phyloP scores from a whole-genome alignment of 2,329 filamentous ascomycete genomes.

The Ascochyta rabiei region DNA sequence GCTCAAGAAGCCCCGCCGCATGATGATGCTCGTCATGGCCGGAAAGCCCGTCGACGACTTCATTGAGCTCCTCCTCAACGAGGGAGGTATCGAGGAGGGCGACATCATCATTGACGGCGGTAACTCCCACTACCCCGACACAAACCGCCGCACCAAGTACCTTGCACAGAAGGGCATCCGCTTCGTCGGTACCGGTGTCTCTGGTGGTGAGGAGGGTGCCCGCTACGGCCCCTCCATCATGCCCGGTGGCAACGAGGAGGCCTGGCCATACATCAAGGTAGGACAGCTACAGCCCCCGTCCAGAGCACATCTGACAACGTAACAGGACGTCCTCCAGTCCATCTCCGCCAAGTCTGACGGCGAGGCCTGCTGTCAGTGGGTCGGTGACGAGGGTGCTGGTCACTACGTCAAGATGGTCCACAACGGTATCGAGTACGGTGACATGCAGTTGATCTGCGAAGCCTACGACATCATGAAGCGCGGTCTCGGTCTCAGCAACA shows the following conservation, averaged over 20 bases:
- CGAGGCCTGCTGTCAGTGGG: constrained; percentile 99
- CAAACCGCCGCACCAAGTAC: constrained; percentile 95
- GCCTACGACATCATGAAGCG: constrained; percentile 99
- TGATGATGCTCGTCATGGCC: constrained; percentile 99
- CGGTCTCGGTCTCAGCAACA: constrained; percentile 83
- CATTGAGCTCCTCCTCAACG: constrained; percentile 84
- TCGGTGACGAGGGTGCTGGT: constrained; percentile 97
- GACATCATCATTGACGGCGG: constrained; percentile 99
- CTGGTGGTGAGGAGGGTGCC: constrained; percentile 98
- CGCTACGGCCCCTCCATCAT: constrained; percentile 96
- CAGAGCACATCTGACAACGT: constrained; percentile 22
- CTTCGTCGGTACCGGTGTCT: constrained; percentile 97
- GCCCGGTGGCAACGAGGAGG: constrained; percentile 98
- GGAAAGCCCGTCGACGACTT: constrained; percentile 98
- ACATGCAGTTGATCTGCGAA: constrained; percentile 99
- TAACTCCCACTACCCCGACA: constrained; percentile 99
- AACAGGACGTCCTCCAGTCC: constrained; percentile 88
- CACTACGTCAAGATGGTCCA: constrained; percentile 99
- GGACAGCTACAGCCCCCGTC: not conserved
- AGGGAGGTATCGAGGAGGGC: constrained; percentile 58
- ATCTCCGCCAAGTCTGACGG: constrained; percentile 97
- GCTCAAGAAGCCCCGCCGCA: constrained; percentile 94
- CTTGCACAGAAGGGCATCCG: constrained; percentile 84
- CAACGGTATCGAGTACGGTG: constrained; percentile 99
- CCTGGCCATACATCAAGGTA: constrained; percentile 91